Base-by-base conservation (phyloP, 176 grass and related monocot genomes). In the Aegilops sharonensis region DNA sequence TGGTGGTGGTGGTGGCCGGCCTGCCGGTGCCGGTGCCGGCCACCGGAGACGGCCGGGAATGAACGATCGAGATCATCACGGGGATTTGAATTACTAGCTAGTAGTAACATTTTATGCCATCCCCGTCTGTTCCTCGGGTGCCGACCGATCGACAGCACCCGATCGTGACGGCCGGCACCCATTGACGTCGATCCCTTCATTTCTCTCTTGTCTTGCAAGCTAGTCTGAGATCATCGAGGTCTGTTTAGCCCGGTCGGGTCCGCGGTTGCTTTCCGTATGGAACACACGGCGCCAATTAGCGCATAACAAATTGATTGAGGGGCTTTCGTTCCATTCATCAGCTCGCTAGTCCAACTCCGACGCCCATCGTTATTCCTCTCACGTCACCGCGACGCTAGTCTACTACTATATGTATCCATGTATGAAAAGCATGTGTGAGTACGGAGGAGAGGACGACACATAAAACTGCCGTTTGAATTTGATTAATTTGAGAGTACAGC, bases 61-160 rank as follows among this genome's bases (percentile, higher is more conserved):
- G 45, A 47, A 54, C 15, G 47, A 50, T 50, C 4, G 48, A 15
- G 48, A 17, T 15, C 42, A 17, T 15, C 42, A 50, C 48, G 48
- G 48, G 48, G 48, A 4, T 14, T 48, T 48, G 45, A 50, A 50
- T 50, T 5, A 17, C 13, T 4, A 45, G 2, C 35, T 47, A 17
- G 50, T 11, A n/a, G 36, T 27, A 40, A 29, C 84, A 75, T 23
- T 68, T 82, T 29, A 75, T 43, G 37, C 66, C 90, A 85, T 85
- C 78, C 31, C 31, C 34, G 5, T 83, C 61, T 83, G 90, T 29
- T 81, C 64, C 80, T 92, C 84, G 80, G 85, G 81, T 85, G 88
- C 88, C 88, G 91, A 92, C 85, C 77, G 84, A 80, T 81, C 70
- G 84, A 84, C 61, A 83, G 74, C 69, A 83, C 74, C 77, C 72